phyloP scores from a whole-genome alignment of 306 rosid species.

The Boehmeria nivea region DNA sequence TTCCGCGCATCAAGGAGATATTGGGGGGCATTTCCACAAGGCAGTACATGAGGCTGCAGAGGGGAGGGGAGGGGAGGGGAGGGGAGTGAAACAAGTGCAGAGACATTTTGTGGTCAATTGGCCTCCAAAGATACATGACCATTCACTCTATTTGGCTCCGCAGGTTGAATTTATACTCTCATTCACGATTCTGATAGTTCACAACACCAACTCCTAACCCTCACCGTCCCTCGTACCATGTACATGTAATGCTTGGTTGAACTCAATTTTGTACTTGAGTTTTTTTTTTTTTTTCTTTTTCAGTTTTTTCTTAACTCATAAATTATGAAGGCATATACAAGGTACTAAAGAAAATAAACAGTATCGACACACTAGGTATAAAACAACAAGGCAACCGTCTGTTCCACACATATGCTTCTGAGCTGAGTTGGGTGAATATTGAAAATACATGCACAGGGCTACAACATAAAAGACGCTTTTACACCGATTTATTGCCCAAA shows the following conservation, averaged over 20 bases:
- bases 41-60: constrained; percentile 35
- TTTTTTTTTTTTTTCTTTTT: too few relatives aligned
- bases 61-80: too few relatives aligned
- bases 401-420: constrained; percentile 21
- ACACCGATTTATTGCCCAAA: constrained; percentile 25
- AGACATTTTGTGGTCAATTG: constrained; percentile 55
- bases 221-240: too few relatives aligned
- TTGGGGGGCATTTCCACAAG: constrained; percentile 42
- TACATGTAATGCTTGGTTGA: too few relatives aligned
- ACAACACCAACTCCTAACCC: too few relatives aligned
- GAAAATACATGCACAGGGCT: too few relatives aligned
- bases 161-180: too few relatives aligned
- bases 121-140: constrained; percentile 48
- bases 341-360: constrained; percentile 24
- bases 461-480: constrained; percentile 4
- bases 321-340: too few relatives aligned
- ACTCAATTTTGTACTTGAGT: too few relatives aligned
- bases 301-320: too few relatives aligned
- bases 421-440: constrained; percentile 17
- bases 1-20: constrained; percentile 44
- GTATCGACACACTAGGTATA: not conserved
- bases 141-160: constrained; percentile 60
- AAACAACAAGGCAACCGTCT: constrained; percentile 15
- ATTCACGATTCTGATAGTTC: too few relatives aligned
- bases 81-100: constrained; percentile 43